phyloP scores from a whole-genome alignment of 108 stramenopile species.

The Aurantiochytrium sp. region DNA sequence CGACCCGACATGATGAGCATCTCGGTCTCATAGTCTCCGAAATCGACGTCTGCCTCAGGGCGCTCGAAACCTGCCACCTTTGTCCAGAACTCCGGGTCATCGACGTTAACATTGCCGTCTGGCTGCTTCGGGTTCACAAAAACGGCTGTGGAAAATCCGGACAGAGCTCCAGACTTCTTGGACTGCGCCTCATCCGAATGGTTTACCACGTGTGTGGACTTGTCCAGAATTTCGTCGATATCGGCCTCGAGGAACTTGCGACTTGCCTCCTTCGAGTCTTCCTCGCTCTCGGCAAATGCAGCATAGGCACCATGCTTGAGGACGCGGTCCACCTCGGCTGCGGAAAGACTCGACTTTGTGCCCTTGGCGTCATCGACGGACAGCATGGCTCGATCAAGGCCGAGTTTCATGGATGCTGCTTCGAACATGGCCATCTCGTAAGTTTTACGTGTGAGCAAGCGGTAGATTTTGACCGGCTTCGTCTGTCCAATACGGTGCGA shows the following conservation, averaged over 20 bases:
- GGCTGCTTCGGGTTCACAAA: not conserved
- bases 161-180: not conserved
- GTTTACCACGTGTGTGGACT: not conserved
- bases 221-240: conserved; percentile 15
- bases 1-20: not conserved
- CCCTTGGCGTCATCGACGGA: conserved; percentile 31
- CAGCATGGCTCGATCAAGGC: conserved; percentile 96
- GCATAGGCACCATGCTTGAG: conserved; percentile 22
- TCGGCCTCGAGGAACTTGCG: not conserved
- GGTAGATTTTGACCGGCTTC: conserved; percentile 84
- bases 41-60: not conserved
- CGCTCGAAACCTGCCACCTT: conserved; percentile 14
- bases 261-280: conserved; percentile 28
- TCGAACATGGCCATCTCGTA: conserved; percentile 99
- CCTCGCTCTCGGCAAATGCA: conserved; percentile 13
- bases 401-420: conserved; percentile 88
- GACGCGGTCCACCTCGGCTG: conserved; percentile 26
- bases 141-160: not conserved
- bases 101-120: not conserved
- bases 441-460: conserved; percentile 81
- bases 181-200: not conserved
- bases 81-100: conserved; percentile 25
- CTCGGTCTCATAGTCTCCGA: not conserved
- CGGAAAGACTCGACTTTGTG: not conserved
- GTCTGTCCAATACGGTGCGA: conserved; percentile 87